Evolutionary conservation across 306 rosid species (phyloP).

Genomic region (Inga oerstediana): DNA sequence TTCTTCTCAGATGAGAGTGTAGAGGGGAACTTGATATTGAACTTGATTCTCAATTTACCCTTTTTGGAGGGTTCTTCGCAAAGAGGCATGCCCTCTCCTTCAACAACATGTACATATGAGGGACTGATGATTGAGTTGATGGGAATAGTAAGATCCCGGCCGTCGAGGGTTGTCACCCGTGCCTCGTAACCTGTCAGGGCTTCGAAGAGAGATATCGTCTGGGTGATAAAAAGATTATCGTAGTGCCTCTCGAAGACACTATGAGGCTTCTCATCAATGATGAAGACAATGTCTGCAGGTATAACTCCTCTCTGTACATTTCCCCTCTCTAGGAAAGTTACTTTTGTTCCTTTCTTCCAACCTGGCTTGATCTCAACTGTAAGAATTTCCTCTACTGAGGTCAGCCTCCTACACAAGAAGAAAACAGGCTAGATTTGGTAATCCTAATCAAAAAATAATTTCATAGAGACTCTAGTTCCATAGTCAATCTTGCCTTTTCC

Average conservation of each 20-base stretch:
- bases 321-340: constrained; percentile 91
- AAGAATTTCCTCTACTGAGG: constrained; percentile 80
- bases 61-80: no score
- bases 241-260: constrained; percentile 80
- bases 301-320: constrained; percentile 76
- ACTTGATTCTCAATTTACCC: constrained; percentile 41
- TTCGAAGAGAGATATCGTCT: constrained; percentile 80
- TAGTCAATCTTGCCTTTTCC: not conserved
- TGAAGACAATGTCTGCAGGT: constrained; percentile 86
- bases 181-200: constrained; percentile 85
- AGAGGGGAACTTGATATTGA: constrained; percentile 83
- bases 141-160: constrained; percentile 59
- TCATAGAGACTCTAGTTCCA: not conserved
- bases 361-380: constrained; percentile 93
- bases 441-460: not conserved
- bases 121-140: constrained; percentile 64
- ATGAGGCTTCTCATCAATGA: constrained; percentile 89
- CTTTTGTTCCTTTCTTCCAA: constrained; percentile 96
- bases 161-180: constrained; percentile 73
- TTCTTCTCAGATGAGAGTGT: constrained; percentile 85
- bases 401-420: constrained; percentile 54
- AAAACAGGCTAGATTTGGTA: constrained; percentile 29
- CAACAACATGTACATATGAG: constrained; percentile 35
- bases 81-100: no score
- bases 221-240: constrained; percentile 79